phyloP scores from a whole-genome alignment of 495 filamentous ascomycete genomes.

The Penicillium taxi region DNA sequence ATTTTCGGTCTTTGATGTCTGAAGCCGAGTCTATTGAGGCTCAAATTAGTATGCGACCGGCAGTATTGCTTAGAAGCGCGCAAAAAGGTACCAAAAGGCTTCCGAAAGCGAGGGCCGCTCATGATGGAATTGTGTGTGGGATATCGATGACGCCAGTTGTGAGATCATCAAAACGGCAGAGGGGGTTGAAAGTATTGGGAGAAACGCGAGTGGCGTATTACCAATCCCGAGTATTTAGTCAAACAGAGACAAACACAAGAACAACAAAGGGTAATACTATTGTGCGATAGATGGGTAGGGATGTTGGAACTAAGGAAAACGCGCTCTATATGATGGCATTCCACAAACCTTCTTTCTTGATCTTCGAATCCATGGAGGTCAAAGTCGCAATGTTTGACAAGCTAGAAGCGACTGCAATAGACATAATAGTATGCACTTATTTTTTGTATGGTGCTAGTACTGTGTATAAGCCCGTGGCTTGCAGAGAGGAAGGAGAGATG shows the following conservation, averaged over 20 bases:
- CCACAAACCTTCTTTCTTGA: slow-evolving; percentile 32
- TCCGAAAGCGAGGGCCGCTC: slow-evolving; percentile 16
- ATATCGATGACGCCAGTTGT: slow-evolving; percentile 38
- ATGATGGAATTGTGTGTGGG: slow-evolving; percentile 18
- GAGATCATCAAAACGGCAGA: slow-evolving; percentile 42
- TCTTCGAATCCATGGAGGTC: slow-evolving; percentile 48
- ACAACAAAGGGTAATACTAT: slow-evolving; percentile 1
- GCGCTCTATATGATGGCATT: slow-evolving; percentile 3
- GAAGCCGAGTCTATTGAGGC: slow-evolving; percentile 35
- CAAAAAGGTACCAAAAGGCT: slow-evolving; percentile 18
- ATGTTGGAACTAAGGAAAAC: slow-evolving; percentile 7
- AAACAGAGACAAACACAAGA: slow-evolving; percentile 19
- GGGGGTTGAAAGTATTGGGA: slow-evolving; percentile 23
- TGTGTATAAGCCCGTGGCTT: slow-evolving; percentile 15
- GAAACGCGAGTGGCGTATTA: slow-evolving; percentile 31
- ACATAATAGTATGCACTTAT: slow-evolving; percentile 31
- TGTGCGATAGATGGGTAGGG: slow-evolving; percentile 3
- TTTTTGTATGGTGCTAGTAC: too few species aligned
- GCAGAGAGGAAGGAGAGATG: slow-evolving; percentile 8
- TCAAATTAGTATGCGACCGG: slow-evolving; percentile 21
- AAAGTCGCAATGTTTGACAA: slow-evolving; percentile 29
- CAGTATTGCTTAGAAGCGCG: slow-evolving; percentile 12
- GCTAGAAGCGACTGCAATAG: slow-evolving; percentile 40
- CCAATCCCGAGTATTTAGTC: too few species aligned
- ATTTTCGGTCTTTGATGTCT: slow-evolving; percentile 36